A percentile compares a stretch with the other conserved stretches of the same genome.
phyloP scores from a whole-genome alignment of 1,139 yeast species.

The Schizosaccharomyces versatilis region DNA sequence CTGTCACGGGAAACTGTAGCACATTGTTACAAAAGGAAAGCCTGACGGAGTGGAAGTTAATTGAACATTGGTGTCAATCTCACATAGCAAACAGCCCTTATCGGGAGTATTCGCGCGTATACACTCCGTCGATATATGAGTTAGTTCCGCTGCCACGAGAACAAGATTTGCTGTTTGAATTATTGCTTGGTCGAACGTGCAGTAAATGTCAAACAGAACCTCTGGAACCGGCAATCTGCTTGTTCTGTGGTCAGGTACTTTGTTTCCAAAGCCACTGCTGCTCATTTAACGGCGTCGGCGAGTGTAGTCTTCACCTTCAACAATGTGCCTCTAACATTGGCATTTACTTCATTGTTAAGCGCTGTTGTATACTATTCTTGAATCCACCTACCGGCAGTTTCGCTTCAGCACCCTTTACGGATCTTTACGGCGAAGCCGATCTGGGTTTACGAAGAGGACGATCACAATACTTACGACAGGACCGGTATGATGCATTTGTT shows the following conservation, averaged over 20 bases:
- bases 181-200: constrained; percentile 9
- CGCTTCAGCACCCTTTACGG: constrained; percentile 63
- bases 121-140: constrained; percentile 17
- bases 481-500: constrained; percentile 45
- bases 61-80: background rate
- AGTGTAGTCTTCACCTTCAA: constrained; percentile 9
- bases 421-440: constrained; percentile 69
- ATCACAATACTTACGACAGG: constrained; percentile 43
- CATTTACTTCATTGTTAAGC: constrained; percentile 55
- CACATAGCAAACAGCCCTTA: background rate
- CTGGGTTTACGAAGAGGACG: constrained; percentile 48
- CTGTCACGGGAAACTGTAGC: background rate
- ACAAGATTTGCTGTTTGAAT: constrained; percentile 8
- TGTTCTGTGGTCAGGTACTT: constrained; percentile 55
- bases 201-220: constrained; percentile 22
- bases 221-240: constrained; percentile 67
- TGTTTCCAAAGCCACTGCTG: constrained; percentile 40
- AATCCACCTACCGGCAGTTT: constrained; percentile 48
- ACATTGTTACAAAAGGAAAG: background rate
- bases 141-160: constrained; percentile 10
- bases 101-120: constrained; percentile 2
- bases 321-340: constrained; percentile 45
- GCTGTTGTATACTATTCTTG: constrained; percentile 43
- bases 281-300: constrained; percentile 16
- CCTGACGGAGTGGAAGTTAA: background rate